Base-by-base conservation (phyloP, 2,329 filamentous ascomycete genomes). In the Fusarium buxicola region DNA sequence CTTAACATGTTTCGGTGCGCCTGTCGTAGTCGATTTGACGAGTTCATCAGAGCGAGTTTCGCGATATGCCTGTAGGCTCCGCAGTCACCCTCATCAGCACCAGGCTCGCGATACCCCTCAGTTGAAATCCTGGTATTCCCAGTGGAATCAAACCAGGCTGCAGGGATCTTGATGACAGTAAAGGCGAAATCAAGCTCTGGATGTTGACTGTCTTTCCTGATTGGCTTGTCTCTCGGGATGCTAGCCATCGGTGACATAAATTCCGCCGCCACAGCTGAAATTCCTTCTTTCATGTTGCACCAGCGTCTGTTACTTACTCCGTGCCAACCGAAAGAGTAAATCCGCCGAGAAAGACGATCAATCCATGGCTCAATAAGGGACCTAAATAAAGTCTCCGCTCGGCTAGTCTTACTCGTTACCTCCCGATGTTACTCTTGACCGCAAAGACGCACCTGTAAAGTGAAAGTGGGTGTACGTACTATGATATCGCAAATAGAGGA, bases 221-320 rank as follows among this genome's bases (percentile, higher is more conserved):
- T 64, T 55, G 57, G 66, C 35, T 54, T 60, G 31, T 32, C 43
- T 50, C 39, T 56, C 41, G 45, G 50, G 38, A 56, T 57, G 51
- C 56, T 58, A 30, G 44, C 61, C 48, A 46, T 53, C 30, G 57
- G 59, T 60, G 61, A 65, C 59, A 63, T 63, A 39, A 65, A 58
- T 60, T 64, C 40, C 55, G 60, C 63, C 63, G 58, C 68, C 56
- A 60, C 55, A 59, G 59, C 55, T 66, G 57, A 51, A 55, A 56
- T 46, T 46, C 48, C 18, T 41, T 47, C 43, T 55, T 60, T 48
- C 52, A 58, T 47, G 52, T 44, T 65, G 48, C 39, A 36, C 40
- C 31, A 35, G 13, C 21, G 4, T 21, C 21, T 6, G 4, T 21
- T 21, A 4, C 4, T 6, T 21, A n/a, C 21, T 66, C 40, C 40